Evolutionary conservation across 345 rosid genomes (phyloP).

Genomic region (Citrus sinensis): DVS_A1.0 CM039161.1:4670001-4670500

Average conservation of each 20-base stretch:
- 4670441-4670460: slow-evolving; percentile 64
- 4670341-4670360: background rate
- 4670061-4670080: background rate
- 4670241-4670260: slow-evolving; percentile 74
- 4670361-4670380: background rate
- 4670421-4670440: slow-evolving; percentile 77
- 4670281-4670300: slow-evolving; percentile 86
- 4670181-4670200: background rate
- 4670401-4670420: slow-evolving; percentile 85
- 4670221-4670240: slow-evolving; percentile 89
- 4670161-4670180: background rate
- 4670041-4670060: background rate
- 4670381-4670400: slow-evolving; percentile 31
- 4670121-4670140: background rate
- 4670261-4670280: slow-evolving; percentile 74
- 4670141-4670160: background rate
- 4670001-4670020: background rate
- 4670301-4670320: slow-evolving; percentile 8
- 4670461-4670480: slow-evolving; percentile 85
- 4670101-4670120: background rate
- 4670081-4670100: background rate
- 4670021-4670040: background rate
- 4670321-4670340: background rate
- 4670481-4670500: slow-evolving; percentile 92
- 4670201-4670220: slow-evolving; percentile 45